Conservation (phyloP, 108 stramenopile species). For the Nitzschia palea region DNA sequence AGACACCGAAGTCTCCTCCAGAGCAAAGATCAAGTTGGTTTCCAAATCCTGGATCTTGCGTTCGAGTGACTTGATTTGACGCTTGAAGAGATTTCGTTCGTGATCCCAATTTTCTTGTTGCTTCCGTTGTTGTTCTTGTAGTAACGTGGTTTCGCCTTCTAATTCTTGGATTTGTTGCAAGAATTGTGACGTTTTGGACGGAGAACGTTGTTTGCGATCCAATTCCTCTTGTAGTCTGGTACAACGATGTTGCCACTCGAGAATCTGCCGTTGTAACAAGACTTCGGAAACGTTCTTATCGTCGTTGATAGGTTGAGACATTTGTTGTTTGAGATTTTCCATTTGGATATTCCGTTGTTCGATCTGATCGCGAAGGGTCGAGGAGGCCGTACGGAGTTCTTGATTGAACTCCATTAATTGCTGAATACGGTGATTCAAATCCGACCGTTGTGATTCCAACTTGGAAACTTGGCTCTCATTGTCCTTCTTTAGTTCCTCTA, state of each 20-base stretch:
- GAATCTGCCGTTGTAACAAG: slow-evolving; percentile 7
- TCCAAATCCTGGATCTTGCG: not conserved
- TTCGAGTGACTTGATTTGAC: not conserved
- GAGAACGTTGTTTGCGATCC: not conserved
- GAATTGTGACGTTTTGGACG: not conserved
- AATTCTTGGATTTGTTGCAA: not conserved
- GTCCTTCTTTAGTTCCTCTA: not conserved
- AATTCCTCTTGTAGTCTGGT: not conserved
- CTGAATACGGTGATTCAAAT: not conserved
- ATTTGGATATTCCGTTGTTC: not conserved
- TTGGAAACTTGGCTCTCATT: not conserved
- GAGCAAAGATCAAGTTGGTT: not conserved
- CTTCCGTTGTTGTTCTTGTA: not conserved
- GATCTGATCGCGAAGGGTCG: not conserved
- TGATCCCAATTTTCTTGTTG: not conserved
- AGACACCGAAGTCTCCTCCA: not conserved
- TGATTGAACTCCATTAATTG: slow-evolving; percentile 1
- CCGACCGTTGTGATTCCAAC: not conserved
- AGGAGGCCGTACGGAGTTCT: not conserved
- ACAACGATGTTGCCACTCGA: slow-evolving; percentile 8
- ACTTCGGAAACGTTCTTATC: not conserved
- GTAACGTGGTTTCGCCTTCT: not conserved
- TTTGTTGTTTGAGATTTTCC: not conserved
- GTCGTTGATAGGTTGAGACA: not conserved
- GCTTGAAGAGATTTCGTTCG: not conserved